Base-by-base conservation (phyloP, 768 basidiomycete genomes). In the Pleurotus eryngii region DNA sequence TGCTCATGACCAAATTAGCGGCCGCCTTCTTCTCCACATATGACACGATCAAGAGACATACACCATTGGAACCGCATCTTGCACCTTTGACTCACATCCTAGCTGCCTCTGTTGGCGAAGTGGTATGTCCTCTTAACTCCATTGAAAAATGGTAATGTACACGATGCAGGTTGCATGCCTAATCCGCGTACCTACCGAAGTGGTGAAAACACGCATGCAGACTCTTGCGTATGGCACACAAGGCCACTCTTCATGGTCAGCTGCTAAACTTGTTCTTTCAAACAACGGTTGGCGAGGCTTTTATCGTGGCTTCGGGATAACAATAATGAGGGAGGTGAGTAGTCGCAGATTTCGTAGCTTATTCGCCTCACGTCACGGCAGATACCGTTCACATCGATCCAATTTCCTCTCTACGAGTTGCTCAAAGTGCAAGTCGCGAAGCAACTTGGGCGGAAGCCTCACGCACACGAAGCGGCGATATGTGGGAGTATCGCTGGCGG, bases 381-480 rank as follows among this genome's bases (percentile, higher is more conserved):
- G 95, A 93, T 99, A 42, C 96, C 96, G 1, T 98, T 98, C 76
- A 95, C 93, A 2, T 95, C 92, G 1, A 75, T 98, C 17, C 96
- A 98, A 68, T 98, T 98, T 70, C 96, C 97, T 3, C 72, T 98
- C 20, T 99, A 98, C 65, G 97, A 98, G 72, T 74, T 84, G 30
- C 75, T 99, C 60, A 98, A 98, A 69, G 58, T 76, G 4, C 77
- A 78, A 20, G 73, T 94, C 18, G 86, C 92, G 5, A 67, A 67
- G 9, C 68, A 74, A 35, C 64, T 89, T 1, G 71, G 75, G 15
- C 74, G 84, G 30, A 82, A 86, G 58, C 76, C 79, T 45, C 82
- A 81, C 60, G 83, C 85, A 2, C 81, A 86, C 59, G 88, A 92
- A 71, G 89, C 92, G 50, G 95, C 95, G 0, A 60, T 87, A 3